Percentiles rank a stretch among this genome's conserved stretches.
Conservation (phyloP, 257 asterid genomes). For the Leptodermis oblonga region DNA sequence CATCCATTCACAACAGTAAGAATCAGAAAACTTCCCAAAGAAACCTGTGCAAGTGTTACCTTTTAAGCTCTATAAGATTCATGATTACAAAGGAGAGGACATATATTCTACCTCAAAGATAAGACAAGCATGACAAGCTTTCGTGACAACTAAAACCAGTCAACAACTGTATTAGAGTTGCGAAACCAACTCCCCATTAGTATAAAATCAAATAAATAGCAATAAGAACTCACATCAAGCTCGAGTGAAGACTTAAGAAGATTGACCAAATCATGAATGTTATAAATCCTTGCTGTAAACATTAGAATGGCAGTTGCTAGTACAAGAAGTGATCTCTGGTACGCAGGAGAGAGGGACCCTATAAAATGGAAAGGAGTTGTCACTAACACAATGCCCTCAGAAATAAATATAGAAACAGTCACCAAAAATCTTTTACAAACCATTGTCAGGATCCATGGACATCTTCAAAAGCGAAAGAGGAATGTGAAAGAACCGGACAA, state of each 20-base stretch:
- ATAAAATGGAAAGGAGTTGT: conserved; percentile 23
- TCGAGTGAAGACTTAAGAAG: conserved; percentile 46
- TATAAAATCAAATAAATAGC: background rate
- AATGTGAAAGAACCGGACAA: conserved; percentile 77
- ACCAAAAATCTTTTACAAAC: conserved; percentile 29
- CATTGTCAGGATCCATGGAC: conserved; percentile 52
- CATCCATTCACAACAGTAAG: background rate
- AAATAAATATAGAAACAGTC: background rate
- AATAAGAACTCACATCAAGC: conserved; percentile 57
- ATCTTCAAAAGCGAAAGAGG: conserved; percentile 71
- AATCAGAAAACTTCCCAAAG: background rate
- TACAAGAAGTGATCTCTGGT: conserved; percentile 71
- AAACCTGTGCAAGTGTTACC: too few relatives aligned
- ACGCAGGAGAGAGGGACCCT: conserved; percentile 64
- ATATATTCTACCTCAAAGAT: background rate
- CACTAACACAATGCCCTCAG: background rate
- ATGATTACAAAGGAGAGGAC: background rate
- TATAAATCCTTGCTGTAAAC: conserved; percentile 73
- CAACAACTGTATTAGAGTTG: background rate
- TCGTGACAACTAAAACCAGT: background rate
- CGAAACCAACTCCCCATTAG: background rate
- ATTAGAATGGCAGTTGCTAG: conserved; percentile 69
- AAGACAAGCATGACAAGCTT: background rate
- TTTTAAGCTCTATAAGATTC: background rate
- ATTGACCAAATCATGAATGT: conserved; percentile 47